Conservation (phyloP, 176 grass and related monocot genomes). For the Calamus simplicifolius region DNA sequence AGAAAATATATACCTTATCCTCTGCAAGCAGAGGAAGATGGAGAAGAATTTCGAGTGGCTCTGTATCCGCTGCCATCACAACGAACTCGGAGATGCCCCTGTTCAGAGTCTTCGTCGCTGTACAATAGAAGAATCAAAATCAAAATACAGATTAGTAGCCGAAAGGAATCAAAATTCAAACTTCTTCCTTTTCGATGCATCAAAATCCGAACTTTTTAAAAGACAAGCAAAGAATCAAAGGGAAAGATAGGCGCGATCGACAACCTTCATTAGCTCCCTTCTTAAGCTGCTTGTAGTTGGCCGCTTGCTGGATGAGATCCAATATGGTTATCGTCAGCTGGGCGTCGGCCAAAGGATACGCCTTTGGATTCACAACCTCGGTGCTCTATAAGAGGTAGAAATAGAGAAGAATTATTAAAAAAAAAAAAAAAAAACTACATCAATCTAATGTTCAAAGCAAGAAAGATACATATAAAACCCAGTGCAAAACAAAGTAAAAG, state of each 20-base stretch:
- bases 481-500: too few relatives aligned
- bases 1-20: neutral
- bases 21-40: conserved; percentile 12
- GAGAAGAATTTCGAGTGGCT: conserved; percentile 5
- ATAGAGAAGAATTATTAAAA: too few relatives aligned
- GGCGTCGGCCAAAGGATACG: conserved; percentile 9
- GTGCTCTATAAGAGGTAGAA: neutral
- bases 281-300: conserved; percentile 12
- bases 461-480: too few relatives aligned
- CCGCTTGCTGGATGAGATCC: conserved; percentile 7
- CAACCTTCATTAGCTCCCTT: conserved; percentile 13
- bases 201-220: too few relatives aligned
- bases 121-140: neutral
- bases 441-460: too few relatives aligned
- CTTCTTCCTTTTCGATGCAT: too few relatives aligned
- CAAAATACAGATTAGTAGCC: too few relatives aligned
- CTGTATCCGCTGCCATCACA: conserved; percentile 7
- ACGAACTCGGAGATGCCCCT: conserved; percentile 8
- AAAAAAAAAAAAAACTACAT: too few relatives aligned
- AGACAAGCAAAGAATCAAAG: neutral
- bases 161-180: too few relatives aligned
- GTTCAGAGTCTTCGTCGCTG: conserved; percentile 1
- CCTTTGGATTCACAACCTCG: conserved; percentile 2
- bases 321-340: conserved; percentile 6
- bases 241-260: neutral